A percentile compares a stretch with the other conserved stretches of the same genome.
Conservation (phyloP, 2,329 filamentous ascomycete genomes). For the Harringtonia aguacate region DNA sequence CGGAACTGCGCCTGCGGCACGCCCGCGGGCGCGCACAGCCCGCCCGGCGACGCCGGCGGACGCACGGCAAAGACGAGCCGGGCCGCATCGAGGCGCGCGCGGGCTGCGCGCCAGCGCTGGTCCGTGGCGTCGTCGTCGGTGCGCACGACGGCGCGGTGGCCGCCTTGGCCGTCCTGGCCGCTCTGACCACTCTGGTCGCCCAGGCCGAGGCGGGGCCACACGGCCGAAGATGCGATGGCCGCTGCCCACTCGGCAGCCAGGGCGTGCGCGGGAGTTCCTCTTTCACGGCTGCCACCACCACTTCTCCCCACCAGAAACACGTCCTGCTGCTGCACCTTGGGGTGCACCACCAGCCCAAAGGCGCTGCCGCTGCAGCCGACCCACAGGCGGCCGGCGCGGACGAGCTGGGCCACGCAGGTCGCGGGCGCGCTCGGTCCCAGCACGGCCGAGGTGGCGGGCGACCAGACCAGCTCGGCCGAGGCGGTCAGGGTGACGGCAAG, state of each 20-base stretch:
- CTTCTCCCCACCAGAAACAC: background rate
- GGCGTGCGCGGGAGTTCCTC: background rate
- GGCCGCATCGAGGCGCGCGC: background rate
- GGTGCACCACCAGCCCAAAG: constrained; percentile 4
- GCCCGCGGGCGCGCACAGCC: constrained; percentile 6
- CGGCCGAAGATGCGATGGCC: background rate
- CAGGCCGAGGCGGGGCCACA: constrained; percentile 5
- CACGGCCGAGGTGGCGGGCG: background rate
- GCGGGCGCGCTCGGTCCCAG: constrained; percentile 4
- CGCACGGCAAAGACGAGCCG: constrained; percentile 3
- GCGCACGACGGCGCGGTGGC: no score
- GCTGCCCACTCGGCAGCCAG: background rate
- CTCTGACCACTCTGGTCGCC: no score
- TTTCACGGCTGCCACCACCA: no score
- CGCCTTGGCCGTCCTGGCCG: no score
- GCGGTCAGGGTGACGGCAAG: constrained; percentile 4
- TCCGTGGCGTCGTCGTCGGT: background rate
- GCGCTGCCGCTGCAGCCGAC: constrained; percentile 6
- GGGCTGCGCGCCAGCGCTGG: background rate
- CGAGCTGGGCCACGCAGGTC: constrained; percentile 8
- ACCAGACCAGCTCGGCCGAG: constrained; percentile 10
- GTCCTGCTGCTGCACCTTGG: constrained; percentile 1
- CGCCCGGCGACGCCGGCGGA: constrained; percentile 6
- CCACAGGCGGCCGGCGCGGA: constrained; percentile 11
- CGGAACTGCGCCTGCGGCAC: constrained; percentile 10